Base-by-base conservation (phyloP, 2,329 filamentous ascomycete genomes). In the Epichloe elymi region DNA sequence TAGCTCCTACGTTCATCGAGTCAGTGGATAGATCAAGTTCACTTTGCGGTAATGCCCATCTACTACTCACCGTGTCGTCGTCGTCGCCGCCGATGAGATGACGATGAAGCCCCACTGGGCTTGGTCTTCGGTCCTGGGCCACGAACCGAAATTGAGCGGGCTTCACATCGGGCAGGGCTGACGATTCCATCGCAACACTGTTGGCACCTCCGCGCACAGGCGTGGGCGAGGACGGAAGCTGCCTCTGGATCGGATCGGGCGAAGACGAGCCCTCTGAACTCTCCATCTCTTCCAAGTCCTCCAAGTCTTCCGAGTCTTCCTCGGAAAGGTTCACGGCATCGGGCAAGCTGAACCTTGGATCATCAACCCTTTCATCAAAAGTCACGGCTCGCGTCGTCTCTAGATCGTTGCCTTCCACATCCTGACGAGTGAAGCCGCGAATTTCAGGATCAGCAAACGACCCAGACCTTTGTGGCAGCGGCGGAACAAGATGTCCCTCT, bases 401-500 rank as follows among this genome's bases (percentile, higher is more conserved):
- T 1, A 55, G 53, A 48, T 67, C 60, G 5, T 58, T 58, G 4
- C 57, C 56, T 0, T 62, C 51, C 4, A 55, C 51, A 26, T 62
- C 52, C 6, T 54, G 44, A 15, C 67, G 63, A 48, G 68, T 56
- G 33, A 58, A 64, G 1, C 68, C 68, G 4, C 68, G 63, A 42
- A 70, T 55, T 10, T 54, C 52, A 1, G 57, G 57, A 48, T 65
- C 61, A 8, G 55, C 46, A 0, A 39, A 39, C 3, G 54, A 49
- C 2, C 53, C 56, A 0, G 59, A 53, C 50, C 64, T 67, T 26
- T 60, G 60, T 6, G 57, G 49, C 2, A 59, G 39, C 3, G 71
- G 71, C 1, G 71, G 70, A 1, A 74, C 66, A 5, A 70, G 49
- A 46, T 71, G 67, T n/a, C 71, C 71, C 52, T 71, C 65, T 6